phyloP scores from a whole-genome alignment of 1,284 basidiomycete genomes.

The Wallemia hederae region DNA sequence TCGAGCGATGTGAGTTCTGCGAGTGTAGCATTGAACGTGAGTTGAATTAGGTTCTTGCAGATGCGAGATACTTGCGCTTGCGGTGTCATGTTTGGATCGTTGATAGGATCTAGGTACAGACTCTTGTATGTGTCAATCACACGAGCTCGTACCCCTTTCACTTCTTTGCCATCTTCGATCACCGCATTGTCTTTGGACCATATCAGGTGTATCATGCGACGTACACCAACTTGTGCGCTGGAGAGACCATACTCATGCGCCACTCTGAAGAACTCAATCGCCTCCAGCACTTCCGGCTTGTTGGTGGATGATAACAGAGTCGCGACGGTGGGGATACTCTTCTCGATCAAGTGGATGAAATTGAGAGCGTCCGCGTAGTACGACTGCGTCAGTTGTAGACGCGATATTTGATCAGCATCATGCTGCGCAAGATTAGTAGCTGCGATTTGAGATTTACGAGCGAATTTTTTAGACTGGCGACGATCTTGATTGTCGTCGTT shows the following conservation, averaged over 20 bases:
- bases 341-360: constrained; percentile 60
- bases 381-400: constrained; percentile 49
- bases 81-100: constrained; percentile 29
- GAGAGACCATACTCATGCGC: constrained; percentile 50
- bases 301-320: constrained; percentile 64
- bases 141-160: constrained; percentile 62
- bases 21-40: constrained; percentile 65
- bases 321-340: constrained; percentile 39
- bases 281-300: constrained; percentile 77
- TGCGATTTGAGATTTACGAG: background rate
- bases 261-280: constrained; percentile 79
- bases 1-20: constrained; percentile 89
- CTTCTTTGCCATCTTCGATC: constrained; percentile 52
- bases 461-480: background rate
- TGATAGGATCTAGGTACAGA: constrained; percentile 60
- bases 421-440: constrained; percentile 7
- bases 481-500: constrained; percentile 16
- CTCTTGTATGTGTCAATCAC: constrained; percentile 68
- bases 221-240: constrained; percentile 37
- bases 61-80: constrained; percentile 79
- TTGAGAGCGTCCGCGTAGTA: constrained; percentile 63
- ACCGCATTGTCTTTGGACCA: constrained; percentile 89
- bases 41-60: constrained; percentile 87
- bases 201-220: constrained; percentile 88
- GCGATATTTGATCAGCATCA: constrained; percentile 24